Evolutionary conservation across 2,329 filamentous ascomycete species (phyloP), one percentile per base, ranked within the genome.

Genomic region (Xylaria sp.): DNA sequence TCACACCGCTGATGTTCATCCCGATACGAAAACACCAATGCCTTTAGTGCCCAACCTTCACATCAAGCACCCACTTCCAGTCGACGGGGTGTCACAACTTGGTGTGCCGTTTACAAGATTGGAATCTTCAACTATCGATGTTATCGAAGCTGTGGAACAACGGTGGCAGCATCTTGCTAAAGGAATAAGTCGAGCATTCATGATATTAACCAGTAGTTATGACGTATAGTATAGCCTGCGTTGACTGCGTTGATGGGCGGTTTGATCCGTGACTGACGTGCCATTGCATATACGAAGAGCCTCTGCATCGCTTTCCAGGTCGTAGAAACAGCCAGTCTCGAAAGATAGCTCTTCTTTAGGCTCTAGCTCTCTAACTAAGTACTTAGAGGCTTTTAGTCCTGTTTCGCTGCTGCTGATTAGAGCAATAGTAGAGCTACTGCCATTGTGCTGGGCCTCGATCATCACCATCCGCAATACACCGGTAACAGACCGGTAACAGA

Each of bases 221-320:
- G 34, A 58, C 43, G 30, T 52, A 32, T 32, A 48, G 39, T 28
- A 46, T 48, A 52, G 43, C 23, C 55, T n/a, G n/a, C n/a, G n/a
- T n/a, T n/a, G n/a, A n/a, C 8, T 52, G 30, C 15, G 50, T 30
- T 12, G 10, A 57, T 57, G 34, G 6, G 59, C 63, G 20, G 50
- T 34, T 52, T 32, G 34, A 50, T 48, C 45, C 4, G 58, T 62
- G 60, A 55, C 65, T 68, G 68, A 70, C 60, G 73, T 75, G 63
- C 64, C 67, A 75, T 70, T 68, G 73, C 74, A 76, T 75, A 76
- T 76, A 76, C 74, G 74, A 76, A 70, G 64, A 68, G 64, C 57
- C 39, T 58, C 65, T 59, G 60, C 57, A 58, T 61, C 50, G 13
- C 13, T 55, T 32, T 34, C 50, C 63, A 53, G 41, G 57, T 28